Percentiles rank a stretch among this genome's conserved stretches.
These are phyloP conservation scores for Populus simonii DNA, from an alignment of 345 rosid species.

Conservation along the genomic window DNA sequence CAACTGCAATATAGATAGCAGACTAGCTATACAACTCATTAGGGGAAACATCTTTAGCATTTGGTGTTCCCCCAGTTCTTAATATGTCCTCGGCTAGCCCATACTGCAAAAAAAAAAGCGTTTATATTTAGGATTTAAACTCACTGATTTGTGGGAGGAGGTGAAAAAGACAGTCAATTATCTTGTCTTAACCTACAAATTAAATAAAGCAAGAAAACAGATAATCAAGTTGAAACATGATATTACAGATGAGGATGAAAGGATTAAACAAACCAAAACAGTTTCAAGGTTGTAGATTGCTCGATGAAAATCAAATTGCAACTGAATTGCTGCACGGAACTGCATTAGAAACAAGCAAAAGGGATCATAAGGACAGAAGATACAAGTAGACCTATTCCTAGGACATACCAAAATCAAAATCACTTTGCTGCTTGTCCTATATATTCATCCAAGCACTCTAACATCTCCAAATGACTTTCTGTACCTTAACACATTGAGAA, in stretches of 20 bases:
- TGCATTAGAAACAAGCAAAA: slow-evolving; percentile 36
- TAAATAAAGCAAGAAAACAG: background rate
- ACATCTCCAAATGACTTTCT: slow-evolving; percentile 28
- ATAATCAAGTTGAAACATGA: background rate
- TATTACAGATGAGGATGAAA: slow-evolving; percentile 10
- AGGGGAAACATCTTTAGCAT: slow-evolving; percentile 66
- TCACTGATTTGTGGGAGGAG: background rate
- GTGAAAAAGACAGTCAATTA: slow-evolving; percentile 3
- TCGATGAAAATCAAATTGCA: slow-evolving; percentile 96
- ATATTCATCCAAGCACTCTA: slow-evolving; percentile 23
- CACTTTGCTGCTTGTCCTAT: slow-evolving; percentile 27
- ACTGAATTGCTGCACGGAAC: slow-evolving; percentile 92
- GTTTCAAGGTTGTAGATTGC: slow-evolving; percentile 99
- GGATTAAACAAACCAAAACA: slow-evolving; percentile 68
- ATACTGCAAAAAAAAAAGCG: slow-evolving; percentile 50
- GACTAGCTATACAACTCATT: slow-evolving; percentile 95
- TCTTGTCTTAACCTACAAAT: background rate
- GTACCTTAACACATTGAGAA: too few species aligned
- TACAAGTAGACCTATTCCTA: slow-evolving; percentile 6
- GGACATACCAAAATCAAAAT: slow-evolving; percentile 24
- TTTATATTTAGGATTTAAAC: slow-evolving; percentile 1
- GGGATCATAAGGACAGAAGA: slow-evolving; percentile 13
- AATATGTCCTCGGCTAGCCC: slow-evolving; percentile 95
- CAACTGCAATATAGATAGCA: slow-evolving; percentile 95
- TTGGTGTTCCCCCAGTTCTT: slow-evolving; percentile 67